phyloP scores from a whole-genome alignment of 805 yeast genomes.

The Grigorovia transvaalensis region DNA sequence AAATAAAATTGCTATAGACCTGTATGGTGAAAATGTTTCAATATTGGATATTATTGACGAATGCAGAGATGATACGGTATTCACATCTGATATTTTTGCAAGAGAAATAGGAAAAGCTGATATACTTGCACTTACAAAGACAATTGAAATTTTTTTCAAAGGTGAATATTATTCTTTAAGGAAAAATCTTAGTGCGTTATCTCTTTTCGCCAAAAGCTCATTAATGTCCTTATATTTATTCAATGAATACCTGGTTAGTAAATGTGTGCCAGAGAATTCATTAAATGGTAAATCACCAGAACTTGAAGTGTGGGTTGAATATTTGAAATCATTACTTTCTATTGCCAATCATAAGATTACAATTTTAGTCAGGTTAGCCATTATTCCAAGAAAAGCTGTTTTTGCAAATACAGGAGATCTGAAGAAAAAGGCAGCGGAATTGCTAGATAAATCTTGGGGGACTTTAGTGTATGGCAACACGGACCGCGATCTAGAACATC shows the following conservation, averaged over 20 bases:
- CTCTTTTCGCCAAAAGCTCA: constrained; percentile 46
- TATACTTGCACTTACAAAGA: constrained; percentile 33
- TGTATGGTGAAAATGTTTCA: constrained; percentile 36
- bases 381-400: constrained; percentile 64
- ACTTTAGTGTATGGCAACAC: constrained; percentile 54
- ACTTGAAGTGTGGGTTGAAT: constrained; percentile 53
- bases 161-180: constrained; percentile 53
- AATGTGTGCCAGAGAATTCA: constrained; percentile 49
- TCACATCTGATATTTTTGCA: constrained; percentile 33
- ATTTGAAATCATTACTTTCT: constrained; percentile 44
- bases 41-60: constrained; percentile 32
- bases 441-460: constrained; percentile 63
- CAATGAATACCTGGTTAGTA: constrained; percentile 37
- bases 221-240: constrained; percentile 44
- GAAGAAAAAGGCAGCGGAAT: constrained; percentile 45
- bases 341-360: constrained; percentile 60
- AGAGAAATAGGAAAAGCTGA: constrained; percentile 35
- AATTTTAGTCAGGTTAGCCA: constrained; percentile 57
- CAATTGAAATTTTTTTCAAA: constrained; percentile 41
- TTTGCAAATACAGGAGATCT: constrained; percentile 51
- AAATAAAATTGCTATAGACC: constrained; percentile 38
- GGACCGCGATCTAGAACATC: constrained; percentile 36
- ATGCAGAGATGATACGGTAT: constrained; percentile 31
- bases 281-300: constrained; percentile 25
- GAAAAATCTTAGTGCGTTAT: constrained; percentile 64